These are phyloP conservation scores for Acarospora socialis DNA, from an alignment of 2,329 filamentous ascomycete genomes.

Conservation along the genomic window DNA sequence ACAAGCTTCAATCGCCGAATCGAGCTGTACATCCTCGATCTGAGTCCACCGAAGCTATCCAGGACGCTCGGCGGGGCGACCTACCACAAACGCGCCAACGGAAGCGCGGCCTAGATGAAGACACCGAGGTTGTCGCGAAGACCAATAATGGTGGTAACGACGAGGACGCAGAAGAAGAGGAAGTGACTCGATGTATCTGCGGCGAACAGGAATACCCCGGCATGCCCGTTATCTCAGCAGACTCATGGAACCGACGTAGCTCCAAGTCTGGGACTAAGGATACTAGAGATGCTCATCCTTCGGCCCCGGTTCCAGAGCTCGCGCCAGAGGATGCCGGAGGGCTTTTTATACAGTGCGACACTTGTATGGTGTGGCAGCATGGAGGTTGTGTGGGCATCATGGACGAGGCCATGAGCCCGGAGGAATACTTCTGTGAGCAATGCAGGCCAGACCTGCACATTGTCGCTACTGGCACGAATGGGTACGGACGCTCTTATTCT, in stretches of 20 bases:
- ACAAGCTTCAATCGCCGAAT: slow-evolving; percentile 57
- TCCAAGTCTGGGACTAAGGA: slow-evolving; percentile 40
- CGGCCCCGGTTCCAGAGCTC: slow-evolving; percentile 40
- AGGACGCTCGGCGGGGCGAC: slow-evolving; percentile 37
- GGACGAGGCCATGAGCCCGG: slow-evolving; percentile 80
- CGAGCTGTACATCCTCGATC: slow-evolving; percentile 54
- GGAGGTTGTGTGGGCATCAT: slow-evolving; percentile 95
- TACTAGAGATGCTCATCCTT: slow-evolving; percentile 40
- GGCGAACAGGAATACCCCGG: slow-evolving; percentile 91
- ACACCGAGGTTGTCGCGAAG: slow-evolving; percentile 27
- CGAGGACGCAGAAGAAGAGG: slow-evolving; percentile 66
- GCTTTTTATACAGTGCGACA: slow-evolving; percentile 94
- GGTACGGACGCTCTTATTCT: slow-evolving; percentile 45
- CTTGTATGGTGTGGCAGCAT: slow-evolving; percentile 98
- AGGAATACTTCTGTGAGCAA: slow-evolving; percentile 95
- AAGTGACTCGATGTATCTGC: slow-evolving; percentile 90
- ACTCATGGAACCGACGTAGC: slow-evolving; percentile 39
- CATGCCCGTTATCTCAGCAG: slow-evolving; percentile 46
- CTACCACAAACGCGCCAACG: slow-evolving; percentile 59
- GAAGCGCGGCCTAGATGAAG: slow-evolving; percentile 58
- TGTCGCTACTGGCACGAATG: slow-evolving; percentile 64
- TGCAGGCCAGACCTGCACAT: slow-evolving; percentile 87
- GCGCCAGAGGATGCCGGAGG: slow-evolving; percentile 77
- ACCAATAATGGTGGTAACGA: slow-evolving; percentile 49
- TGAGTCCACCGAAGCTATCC: slow-evolving; percentile 40